Conservation (phyloP, 352 stramenopile species). For the Globisporangium canariense region DNA sequence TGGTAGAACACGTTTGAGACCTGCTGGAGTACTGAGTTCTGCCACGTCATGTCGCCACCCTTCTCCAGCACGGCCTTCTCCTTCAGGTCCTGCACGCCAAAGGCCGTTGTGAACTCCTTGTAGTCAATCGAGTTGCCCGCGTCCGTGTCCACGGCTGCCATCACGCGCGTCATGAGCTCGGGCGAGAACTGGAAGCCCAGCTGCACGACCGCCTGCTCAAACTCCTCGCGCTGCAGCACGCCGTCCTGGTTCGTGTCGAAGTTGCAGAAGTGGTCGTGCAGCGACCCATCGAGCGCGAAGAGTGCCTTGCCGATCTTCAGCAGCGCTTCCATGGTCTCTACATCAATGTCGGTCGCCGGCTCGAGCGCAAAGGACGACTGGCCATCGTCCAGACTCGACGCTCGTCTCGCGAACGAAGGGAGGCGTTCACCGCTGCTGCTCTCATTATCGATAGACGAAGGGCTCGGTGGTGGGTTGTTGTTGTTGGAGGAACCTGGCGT, state of each 20-base stretch:
- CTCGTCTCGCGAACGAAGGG: conserved; percentile 44
- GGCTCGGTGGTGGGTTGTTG: conserved; percentile 17
- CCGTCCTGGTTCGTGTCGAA: conserved; percentile 86
- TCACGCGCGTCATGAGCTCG: conserved; percentile 68
- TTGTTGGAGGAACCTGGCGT: not conserved
- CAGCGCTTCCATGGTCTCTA: conserved; percentile 80
- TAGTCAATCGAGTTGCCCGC: conserved; percentile 88
- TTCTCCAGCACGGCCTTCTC: conserved; percentile 51
- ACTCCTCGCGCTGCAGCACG: conserved; percentile 76
- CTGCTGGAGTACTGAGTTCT: conserved; percentile 90
- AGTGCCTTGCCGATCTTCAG: conserved; percentile 76
- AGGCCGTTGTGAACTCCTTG: conserved; percentile 91
- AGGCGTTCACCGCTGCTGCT: conserved; percentile 4
- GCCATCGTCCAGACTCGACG: conserved; percentile 51
- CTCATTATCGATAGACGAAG: conserved; percentile 19
- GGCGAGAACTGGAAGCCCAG: conserved; percentile 61
- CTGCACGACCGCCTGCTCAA: conserved; percentile 62
- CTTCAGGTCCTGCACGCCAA: conserved; percentile 80
- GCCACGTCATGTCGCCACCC: conserved; percentile 76
- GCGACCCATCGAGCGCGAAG: conserved; percentile 64
- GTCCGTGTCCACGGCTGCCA: conserved; percentile 86
- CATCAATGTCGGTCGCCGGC: conserved; percentile 61
- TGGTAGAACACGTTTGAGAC: conserved; percentile 94
- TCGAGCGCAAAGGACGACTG: conserved; percentile 56
- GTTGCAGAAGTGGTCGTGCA: conserved; percentile 81